Conservation (phyloP, 768 basidiomycete species). For the Tephrocybe sp. region DNA sequence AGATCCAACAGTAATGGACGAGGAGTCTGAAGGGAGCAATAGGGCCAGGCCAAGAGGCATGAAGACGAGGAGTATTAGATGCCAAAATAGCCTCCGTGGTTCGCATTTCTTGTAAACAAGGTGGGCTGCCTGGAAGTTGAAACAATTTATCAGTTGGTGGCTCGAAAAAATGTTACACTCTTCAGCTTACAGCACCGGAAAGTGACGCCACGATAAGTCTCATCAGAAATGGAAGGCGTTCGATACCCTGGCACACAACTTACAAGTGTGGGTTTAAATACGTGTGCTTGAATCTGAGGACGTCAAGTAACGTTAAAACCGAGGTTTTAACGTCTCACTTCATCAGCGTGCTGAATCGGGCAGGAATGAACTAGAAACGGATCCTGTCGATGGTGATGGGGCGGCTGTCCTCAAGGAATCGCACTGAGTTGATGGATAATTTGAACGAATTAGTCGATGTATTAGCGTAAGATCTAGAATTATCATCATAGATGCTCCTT, state of each 20-base stretch:
- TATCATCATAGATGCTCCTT: slow-evolving; percentile 4
- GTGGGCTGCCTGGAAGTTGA: slow-evolving; percentile 3
- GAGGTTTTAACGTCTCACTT: no score
- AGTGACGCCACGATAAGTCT: neutral
- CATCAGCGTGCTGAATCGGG: no score
- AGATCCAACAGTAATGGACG: neutral
- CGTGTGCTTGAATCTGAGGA: no score
- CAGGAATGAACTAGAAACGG: no score
- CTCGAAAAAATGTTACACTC: neutral
- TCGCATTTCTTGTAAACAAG: slow-evolving; percentile 6
- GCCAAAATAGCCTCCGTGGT: slow-evolving; percentile 6
- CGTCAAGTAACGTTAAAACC: no score
- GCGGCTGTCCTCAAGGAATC: no score
- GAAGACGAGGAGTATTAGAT: slow-evolving; percentile 3
- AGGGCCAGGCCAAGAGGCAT: neutral
- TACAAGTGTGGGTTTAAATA: no score
- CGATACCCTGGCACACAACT: no score
- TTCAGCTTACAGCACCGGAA: neutral
- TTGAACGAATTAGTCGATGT: neutral
- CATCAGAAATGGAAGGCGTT: neutral
- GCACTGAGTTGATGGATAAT: neutral
- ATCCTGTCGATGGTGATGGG: no score
- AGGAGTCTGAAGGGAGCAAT: neutral
- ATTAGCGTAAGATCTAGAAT: neutral
- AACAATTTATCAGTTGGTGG: neutral